Evolutionary conservation across 345 rosid species (phyloP).

Genomic region (Gossypium herbaceum): DNA sequence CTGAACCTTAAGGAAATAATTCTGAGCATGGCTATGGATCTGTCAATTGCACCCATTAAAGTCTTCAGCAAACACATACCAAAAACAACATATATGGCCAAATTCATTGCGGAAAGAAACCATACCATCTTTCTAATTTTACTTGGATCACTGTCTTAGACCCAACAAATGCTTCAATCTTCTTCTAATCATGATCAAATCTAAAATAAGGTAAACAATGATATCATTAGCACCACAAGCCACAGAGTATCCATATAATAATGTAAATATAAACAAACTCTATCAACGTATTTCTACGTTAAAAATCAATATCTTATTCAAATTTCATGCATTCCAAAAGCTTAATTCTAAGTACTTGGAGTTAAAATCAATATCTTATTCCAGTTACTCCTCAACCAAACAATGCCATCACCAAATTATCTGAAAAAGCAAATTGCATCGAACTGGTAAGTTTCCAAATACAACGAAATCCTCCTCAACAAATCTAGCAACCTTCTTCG

Average conservation of each 20-base stretch:
- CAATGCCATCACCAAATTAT: no score
- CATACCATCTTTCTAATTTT: slow-evolving; percentile 1
- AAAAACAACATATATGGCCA: neutral
- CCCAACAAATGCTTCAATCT: slow-evolving; percentile 88
- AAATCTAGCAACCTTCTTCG: no score
- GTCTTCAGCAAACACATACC: slow-evolving; percentile 5
- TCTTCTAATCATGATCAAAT: slow-evolving; percentile 96
- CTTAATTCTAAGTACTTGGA: neutral
- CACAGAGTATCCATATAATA: neutral
- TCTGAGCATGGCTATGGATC: slow-evolving; percentile 97
- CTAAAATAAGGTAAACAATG: slow-evolving; percentile 29
- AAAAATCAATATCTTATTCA: neutral
- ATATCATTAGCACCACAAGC: neutral
- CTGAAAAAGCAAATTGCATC: no score
- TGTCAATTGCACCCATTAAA: slow-evolving; percentile 30
- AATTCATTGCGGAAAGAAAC: neutral
- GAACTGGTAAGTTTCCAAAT: no score
- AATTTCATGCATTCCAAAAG: neutral
- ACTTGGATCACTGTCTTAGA: slow-evolving; percentile 94
- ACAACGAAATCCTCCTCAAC: no score
- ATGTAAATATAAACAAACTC: neutral
- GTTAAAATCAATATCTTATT: neutral
- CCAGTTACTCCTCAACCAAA: no score
- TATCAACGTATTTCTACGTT: neutral
- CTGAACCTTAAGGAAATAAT: slow-evolving; percentile 86